Conservation (phyloP, 2,329 filamentous ascomycete genomes). For the Mycogone perniciosa region DNA sequence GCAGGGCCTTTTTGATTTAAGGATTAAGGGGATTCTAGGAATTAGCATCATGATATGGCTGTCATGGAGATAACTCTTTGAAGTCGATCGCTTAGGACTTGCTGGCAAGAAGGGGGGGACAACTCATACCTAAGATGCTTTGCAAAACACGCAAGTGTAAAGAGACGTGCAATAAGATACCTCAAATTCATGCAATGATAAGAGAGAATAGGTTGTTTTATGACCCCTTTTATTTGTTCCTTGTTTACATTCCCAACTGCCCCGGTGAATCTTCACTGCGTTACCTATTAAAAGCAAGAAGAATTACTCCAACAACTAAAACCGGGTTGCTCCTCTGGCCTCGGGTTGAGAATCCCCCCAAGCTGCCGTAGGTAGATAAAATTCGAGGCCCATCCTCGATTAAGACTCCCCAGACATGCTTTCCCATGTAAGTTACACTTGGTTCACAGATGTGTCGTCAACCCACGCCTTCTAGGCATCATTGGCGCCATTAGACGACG, state of each 20-base stretch:
- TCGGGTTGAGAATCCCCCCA: no score
- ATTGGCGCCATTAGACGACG: conserved; percentile 9
- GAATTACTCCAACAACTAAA: neutral
- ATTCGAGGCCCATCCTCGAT: no score
- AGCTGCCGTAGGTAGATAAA: no score
- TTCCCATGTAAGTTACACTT: neutral
- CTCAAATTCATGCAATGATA: no score
- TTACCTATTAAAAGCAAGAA: neutral
- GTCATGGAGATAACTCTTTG: neutral
- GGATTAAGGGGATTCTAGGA: no score
- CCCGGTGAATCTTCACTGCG: neutral
- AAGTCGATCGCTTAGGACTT: neutral
- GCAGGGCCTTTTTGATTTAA: neutral
- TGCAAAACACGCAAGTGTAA: no score
- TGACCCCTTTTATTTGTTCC: no score
- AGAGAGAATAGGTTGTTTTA: no score
- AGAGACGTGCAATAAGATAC: no score
- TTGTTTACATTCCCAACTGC: neutral
- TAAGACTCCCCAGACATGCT: neutral
- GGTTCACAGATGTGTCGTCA: conserved; percentile 7
- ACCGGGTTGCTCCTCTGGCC: neutral
- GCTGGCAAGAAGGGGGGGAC: neutral
- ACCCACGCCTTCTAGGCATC: conserved; percentile 7
- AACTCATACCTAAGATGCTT: no score
- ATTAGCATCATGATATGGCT: neutral